Base-by-base conservation (phyloP, 2,329 filamentous ascomycete genomes). In the Myotisia sp. region DNA sequence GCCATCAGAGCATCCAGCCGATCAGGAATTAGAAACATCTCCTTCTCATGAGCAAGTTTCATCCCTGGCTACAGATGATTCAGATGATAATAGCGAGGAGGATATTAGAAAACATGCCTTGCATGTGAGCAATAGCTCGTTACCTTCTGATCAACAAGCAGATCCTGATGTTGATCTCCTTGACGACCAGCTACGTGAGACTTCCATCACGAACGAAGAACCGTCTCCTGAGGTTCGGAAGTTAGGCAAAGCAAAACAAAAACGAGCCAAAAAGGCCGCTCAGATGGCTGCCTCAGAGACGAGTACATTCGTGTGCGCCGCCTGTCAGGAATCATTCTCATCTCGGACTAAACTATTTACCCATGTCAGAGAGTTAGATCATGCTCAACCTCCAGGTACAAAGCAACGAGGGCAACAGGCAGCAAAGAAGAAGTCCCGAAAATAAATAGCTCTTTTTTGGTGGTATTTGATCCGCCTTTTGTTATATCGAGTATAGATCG, bases 311-410 rank as follows among this genome's bases (percentile, higher is more conserved):
- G 76, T 76, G 47, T 95, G 90, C 51, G 70, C 79, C 2, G 71
- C 75, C 3, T 95, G 90, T 56, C 70, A 74, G 44, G 83, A 80
- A 44, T 68, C 60, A 0, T 98, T 95, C 59, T 73, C 70, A 0
- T 83, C 78, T 1, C 77, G 74, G 44, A 79, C 71, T 4, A 75
- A 74, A 44, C 57, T 92, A 12, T 87, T 87, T 52, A 63, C 70
- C 34, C 84, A 92, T 53, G 66, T 90, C 38, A 71, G 73, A 41
- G 68, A 75, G 6, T 57, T 70, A 12, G 60, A 60, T 6, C 81
- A 90, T 58, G 79, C 76, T 4, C 70, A 73, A 19, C 62, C 63
- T 2, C 51, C 62, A 23, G n/a, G n/a, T n/a, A 6, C 26, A 2
- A 31, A 16, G 19, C 19, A 21, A 17, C 21, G 26, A n/a, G n/a